Conservation (phyloP, 176 grass and related monocot genomes). For the Aegilops speltoides region DNA sequence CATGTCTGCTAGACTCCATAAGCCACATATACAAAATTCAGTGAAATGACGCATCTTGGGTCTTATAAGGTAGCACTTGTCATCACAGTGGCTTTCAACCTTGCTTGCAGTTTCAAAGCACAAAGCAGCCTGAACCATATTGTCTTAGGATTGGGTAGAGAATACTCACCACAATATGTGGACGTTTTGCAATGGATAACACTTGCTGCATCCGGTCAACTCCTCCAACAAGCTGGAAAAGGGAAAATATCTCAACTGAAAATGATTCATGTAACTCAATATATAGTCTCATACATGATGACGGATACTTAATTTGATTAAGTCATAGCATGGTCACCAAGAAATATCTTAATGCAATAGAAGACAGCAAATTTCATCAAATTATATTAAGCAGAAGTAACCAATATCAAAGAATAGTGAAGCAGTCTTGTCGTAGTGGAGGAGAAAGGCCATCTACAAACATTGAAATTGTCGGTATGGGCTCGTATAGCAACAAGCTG, state of each 20-base stretch:
- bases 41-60: background rate
- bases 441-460: background rate
- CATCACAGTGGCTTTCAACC: background rate
- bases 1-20: background rate
- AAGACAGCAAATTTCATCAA: background rate
- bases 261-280: background rate
- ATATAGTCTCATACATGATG: background rate
- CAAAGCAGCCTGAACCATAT: background rate
- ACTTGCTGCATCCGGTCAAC: conserved; percentile 79
- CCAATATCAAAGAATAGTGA: background rate
- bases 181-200: conserved; percentile 67
- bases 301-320: background rate
- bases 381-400: background rate
- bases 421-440: background rate
- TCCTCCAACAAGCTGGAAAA: conserved; percentile 82
- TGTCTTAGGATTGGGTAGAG: background rate
- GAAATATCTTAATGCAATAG: background rate
- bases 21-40: background rate
- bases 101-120: background rate
- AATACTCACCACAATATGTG: conserved; percentile 75
- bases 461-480: background rate
- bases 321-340: background rate
- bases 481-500: background rate
- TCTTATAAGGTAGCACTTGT: background rate
- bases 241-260: background rate